Percentiles rank a stretch among this genome's conserved stretches.
Evolutionary conservation across 2,329 filamentous ascomycete genomes (phyloP).

Genomic region (Trichoderma atroviride): DNA sequence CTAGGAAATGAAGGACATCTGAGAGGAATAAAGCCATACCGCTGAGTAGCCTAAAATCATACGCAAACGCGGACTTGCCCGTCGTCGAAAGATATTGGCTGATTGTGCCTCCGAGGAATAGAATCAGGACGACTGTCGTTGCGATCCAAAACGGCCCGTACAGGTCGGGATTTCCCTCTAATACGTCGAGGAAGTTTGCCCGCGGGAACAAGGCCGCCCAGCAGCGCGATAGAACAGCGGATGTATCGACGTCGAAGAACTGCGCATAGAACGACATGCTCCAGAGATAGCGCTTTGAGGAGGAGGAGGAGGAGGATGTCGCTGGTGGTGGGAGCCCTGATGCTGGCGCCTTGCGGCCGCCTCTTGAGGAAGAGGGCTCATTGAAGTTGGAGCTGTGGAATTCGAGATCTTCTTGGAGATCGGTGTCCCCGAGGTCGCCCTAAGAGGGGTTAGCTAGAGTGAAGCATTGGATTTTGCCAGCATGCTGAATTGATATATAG

Average conservation of each 20-base stretch:
- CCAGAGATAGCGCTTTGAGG: conserved; percentile 90
- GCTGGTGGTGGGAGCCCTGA: conserved; percentile 61
- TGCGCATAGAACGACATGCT: conserved; percentile 90
- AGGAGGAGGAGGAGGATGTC: conserved; percentile 51
- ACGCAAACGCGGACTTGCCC: conserved; percentile 74
- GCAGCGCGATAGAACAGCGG: conserved; percentile 83
- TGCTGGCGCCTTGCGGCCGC: conserved; percentile 51
- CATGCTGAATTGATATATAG: neutral
- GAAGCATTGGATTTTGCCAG: neutral
- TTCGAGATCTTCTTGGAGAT: conserved; percentile 98
- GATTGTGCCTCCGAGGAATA: conserved; percentile 94
- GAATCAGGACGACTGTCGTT: conserved; percentile 91
- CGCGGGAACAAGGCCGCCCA: conserved; percentile 86
- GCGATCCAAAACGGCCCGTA: conserved; percentile 99
- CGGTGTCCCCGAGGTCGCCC: conserved; percentile 97
- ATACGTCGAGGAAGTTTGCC: conserved; percentile 92
- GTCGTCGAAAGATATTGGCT: conserved; percentile 80
- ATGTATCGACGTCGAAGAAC: conserved; percentile 98
- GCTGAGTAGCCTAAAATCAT: conserved; percentile 87
- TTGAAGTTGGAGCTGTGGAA: conserved; percentile 93
- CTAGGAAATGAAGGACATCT: too few relatives aligned
- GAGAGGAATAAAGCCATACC: conserved; percentile 53
- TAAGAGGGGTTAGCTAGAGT: conserved; percentile 43
- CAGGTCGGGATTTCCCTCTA: conserved; percentile 94
- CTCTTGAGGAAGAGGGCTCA: conserved; percentile 49